Base-by-base conservation (phyloP, 495 filamentous ascomycete genomes). In the Aspergillus cristatus region DNA sequence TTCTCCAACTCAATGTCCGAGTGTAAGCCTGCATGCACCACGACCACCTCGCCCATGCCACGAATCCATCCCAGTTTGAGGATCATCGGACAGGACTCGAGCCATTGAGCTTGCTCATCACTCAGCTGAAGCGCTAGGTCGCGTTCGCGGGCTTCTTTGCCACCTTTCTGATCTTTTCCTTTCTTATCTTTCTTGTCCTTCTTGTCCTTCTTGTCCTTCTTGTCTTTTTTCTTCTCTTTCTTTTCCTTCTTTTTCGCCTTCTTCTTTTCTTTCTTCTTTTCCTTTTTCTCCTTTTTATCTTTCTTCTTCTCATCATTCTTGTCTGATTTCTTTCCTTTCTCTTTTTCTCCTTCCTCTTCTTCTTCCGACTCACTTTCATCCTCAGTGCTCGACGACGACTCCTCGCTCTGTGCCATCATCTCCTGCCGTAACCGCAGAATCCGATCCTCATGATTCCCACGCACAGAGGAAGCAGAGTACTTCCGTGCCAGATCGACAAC, bases 401-500 rank as follows among this genome's bases (percentile, higher is more conserved):
- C 4, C 20, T 24, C 20, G 8, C 8, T 8, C 4, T 4, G 4
- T 8, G 20, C 20, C 20, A 55, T 40, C 41, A 68, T 53, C 30
- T 74, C 59, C 18, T 62, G 62, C 11, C 71, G 60, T 10, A 71
- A 53, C 4, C 75, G 63, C 14, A 94, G 65, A 10, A 94, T 69
- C 7, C 78, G 71, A 50, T 98, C 86, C 52, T 98, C 91, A 58
- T 96, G 88, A 61, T 98, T 97, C 11, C 91, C 91, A 17, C 91
- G 78, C 1, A 96, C 86, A 40, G 75, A 84, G 20, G 78, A 81
- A 2, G 90, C 90, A 12, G 69, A 70, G 17, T 84, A 57, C 11
- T 68, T 53, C 40, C 81, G 78, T 8, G 79, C 84, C 12, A 87
- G 59, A 38, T 85, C 75, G 18, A 98, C 68, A 0, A 94, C 86